These are phyloP conservation scores for Clonostachys rosea DNA, from an alignment of 2,329 filamentous ascomycete species.

Conservation along the genomic window DNA sequence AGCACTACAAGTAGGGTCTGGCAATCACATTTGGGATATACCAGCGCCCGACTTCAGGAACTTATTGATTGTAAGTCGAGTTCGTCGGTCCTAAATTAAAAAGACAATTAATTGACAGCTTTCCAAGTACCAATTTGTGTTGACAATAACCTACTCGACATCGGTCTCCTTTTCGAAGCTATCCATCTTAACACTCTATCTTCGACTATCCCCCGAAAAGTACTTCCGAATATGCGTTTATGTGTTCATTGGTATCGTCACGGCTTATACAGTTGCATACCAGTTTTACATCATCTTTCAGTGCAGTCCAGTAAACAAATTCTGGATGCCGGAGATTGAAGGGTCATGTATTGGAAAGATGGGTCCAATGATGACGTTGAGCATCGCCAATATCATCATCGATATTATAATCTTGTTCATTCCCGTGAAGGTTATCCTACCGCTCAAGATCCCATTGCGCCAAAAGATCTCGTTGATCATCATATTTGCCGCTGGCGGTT, in stretches of 20 bases:
- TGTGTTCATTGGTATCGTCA: slow-evolving; percentile 23
- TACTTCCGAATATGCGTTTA: slow-evolving; percentile 12
- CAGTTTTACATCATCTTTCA: slow-evolving; percentile 30
- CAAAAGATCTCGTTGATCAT: slow-evolving; percentile 44
- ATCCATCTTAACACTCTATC: slow-evolving; percentile 39
- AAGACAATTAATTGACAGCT: too few species aligned
- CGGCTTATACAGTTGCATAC: slow-evolving; percentile 32
- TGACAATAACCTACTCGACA: slow-evolving; percentile 25
- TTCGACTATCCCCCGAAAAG: slow-evolving; percentile 26
- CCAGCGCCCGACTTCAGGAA: too few species aligned
- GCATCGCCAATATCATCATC: slow-evolving; percentile 34
- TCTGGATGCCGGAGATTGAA: slow-evolving; percentile 29
- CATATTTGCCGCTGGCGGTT: slow-evolving; percentile 30
- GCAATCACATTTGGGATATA: too few species aligned
- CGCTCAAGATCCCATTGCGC: slow-evolving; percentile 37
- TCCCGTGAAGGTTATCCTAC: slow-evolving; percentile 35
- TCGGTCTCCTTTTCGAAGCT: slow-evolving; percentile 32
- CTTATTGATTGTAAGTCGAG: too few species aligned
- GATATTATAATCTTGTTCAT: slow-evolving; percentile 39
- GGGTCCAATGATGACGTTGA: slow-evolving; percentile 14
- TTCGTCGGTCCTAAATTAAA: too few species aligned
- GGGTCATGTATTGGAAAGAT: slow-evolving; percentile 34
- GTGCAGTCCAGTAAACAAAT: slow-evolving; percentile 32
- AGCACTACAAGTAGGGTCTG: too few species aligned
- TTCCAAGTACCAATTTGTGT: too few species aligned